Conservation (phyloP, 352 stramenopile genomes). For the Pilasporangium apinafurcum region DNA sequence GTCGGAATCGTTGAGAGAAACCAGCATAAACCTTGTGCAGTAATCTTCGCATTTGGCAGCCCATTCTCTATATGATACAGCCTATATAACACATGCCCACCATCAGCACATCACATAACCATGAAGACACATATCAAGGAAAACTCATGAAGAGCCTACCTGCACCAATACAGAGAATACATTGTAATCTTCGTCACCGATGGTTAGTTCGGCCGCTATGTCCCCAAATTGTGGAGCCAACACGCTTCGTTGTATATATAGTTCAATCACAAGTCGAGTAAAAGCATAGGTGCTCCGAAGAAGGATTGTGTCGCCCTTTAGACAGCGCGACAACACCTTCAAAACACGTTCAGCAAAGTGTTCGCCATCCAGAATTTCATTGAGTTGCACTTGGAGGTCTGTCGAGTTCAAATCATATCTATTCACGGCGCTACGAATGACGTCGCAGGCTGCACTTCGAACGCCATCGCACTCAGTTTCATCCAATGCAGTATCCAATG, state of each 20-base stretch:
- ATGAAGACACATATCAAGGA: neutral
- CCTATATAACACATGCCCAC: slow-evolving; percentile 9
- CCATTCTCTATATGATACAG: slow-evolving; percentile 35
- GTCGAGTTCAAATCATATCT: slow-evolving; percentile 6
- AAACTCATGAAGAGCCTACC: slow-evolving; percentile 11
- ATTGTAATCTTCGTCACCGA: slow-evolving; percentile 17
- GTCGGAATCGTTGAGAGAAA: slow-evolving; percentile 6
- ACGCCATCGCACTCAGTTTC: slow-evolving; percentile 46
- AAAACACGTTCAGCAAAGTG: slow-evolving; percentile 14
- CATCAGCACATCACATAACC: neutral
- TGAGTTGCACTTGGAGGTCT: slow-evolving; percentile 10
- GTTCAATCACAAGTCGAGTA: slow-evolving; percentile 20
- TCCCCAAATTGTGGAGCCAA: slow-evolving; percentile 23
- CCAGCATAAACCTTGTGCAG: slow-evolving; percentile 15
- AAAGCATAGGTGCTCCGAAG: slow-evolving; percentile 14
- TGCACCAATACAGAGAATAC: slow-evolving; percentile 31
- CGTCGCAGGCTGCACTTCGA: slow-evolving; percentile 27
- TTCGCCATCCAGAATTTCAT: slow-evolving; percentile 10
- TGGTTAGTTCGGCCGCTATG: slow-evolving; percentile 14
- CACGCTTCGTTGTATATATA: slow-evolving; percentile 11
- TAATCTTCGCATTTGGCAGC: slow-evolving; percentile 18
- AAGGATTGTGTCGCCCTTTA: slow-evolving; percentile 24
- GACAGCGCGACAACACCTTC: slow-evolving; percentile 7
- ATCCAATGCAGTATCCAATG: slow-evolving; percentile 40
- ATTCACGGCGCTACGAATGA: slow-evolving; percentile 22